Base-by-base conservation (phyloP, 2,329 filamentous ascomycete genomes). In the Dactylellina cionopaga region DNA sequence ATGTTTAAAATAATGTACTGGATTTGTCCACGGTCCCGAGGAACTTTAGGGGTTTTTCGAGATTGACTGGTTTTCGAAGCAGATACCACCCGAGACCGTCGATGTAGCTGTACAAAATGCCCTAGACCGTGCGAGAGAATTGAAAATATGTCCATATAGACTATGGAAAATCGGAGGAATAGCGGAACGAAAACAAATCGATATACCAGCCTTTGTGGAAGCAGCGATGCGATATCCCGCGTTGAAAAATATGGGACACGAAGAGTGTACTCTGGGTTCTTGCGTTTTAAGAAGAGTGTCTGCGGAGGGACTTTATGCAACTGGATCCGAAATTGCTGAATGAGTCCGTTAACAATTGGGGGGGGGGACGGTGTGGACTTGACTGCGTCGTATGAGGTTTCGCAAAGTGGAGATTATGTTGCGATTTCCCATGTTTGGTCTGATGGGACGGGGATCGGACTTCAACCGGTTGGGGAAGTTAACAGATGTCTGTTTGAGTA, bases 341-440 rank as follows among this genome's bases (percentile, higher is more conserved):
- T 5, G 31, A 11, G 13, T 56, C 62, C 1, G 44, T 66, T 11
- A 24, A 49, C 19, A 22, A 24, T n/a, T n/a, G 1, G 29, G 43
- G 2, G 43, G 52, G 1, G 33, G 41, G 6, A 49, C 52, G 0
- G 51, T 51, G 13, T 66, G 62, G 62, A 58, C 52, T 46, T 19
- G 10, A 25, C 7, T 25, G 52, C 24, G 27, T 15, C 52, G 2
- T 25, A 24, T 9, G 19, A 39, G 19, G 24, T 39, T 19, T 22
- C 2, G 11, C 31, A 29, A 56, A 29, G n/a, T n/a, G n/a, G n/a
- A 33, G 7, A 7, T 9, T 56, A 56, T 29, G 37, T 79, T 74
- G 78, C 78, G 15, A 77, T 79, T 13, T 79, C 78, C 3, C 78
- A 78, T 35, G 76, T 79, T 33, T 79, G 77, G 78, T 71, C 75